Percentiles rank a stretch among this genome's conserved stretches.
These are phyloP conservation scores for Paragyromitra xinjiangensis DNA, from an alignment of 495 filamentous ascomycete species.

Conservation along the genomic window DNA sequence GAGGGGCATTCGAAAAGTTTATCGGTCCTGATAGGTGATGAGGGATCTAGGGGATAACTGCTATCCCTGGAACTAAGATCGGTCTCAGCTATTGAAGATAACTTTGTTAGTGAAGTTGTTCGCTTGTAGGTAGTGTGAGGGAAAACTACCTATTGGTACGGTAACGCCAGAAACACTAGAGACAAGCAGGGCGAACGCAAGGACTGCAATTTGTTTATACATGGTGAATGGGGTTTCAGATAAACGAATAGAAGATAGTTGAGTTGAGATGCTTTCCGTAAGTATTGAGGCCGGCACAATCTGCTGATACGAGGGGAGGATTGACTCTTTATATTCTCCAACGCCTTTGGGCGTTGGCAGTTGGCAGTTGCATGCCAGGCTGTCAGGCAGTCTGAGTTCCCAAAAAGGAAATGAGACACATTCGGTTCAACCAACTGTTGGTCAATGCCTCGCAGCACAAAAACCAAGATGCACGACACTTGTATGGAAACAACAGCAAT, in stretches of 20 bases:
- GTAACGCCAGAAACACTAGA: constrained; percentile 16
- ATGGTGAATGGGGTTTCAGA: constrained; percentile 3
- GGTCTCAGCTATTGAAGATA: background rate
- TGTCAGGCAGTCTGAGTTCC: constrained; percentile 7
- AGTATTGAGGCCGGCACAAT: background rate
- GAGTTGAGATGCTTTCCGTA: background rate
- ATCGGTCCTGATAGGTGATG: constrained; percentile 10
- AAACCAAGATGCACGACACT: background rate
- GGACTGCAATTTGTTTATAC: constrained; percentile 26
- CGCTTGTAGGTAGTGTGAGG: background rate
- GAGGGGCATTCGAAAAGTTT: constrained; percentile 43
- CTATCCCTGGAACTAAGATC: background rate
- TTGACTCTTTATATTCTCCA: constrained; percentile 33
- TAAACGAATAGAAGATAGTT: background rate
- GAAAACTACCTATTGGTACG: constrained; percentile 16
- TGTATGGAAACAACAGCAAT: background rate
- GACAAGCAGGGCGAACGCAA: constrained; percentile 29
- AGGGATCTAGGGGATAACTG: background rate
- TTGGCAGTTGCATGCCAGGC: constrained; percentile 25
- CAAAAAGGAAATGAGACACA: constrained; percentile 6
- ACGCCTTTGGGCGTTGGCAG: constrained; percentile 10
- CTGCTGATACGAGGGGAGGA: background rate
- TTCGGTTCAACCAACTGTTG: background rate
- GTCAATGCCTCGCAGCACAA: background rate
- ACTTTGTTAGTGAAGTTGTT: constrained; percentile 11